phyloP scores from a whole-genome alignment of 2,329 filamentous ascomycete species.

The Epichloe gansuensis region DNA sequence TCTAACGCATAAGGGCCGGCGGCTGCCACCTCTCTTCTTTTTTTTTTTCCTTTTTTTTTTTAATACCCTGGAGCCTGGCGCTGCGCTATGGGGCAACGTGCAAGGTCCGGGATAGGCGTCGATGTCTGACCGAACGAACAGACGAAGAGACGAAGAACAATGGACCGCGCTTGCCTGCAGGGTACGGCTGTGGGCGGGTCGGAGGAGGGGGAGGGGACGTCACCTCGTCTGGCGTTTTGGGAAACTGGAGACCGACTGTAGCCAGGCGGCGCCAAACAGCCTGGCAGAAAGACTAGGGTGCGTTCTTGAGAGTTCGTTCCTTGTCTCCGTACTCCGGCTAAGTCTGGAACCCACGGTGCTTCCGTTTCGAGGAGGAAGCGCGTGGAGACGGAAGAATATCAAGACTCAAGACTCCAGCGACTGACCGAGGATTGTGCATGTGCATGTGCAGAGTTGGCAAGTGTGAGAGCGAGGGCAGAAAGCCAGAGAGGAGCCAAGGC shows the following conservation, averaged over 20 bases:
- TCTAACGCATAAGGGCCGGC: neutral
- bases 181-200: slow-evolving; percentile 8
- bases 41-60: neutral
- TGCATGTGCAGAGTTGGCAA: neutral
- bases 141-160: neutral
- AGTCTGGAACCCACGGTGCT: slow-evolving; percentile 7
- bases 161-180: slow-evolving; percentile 6
- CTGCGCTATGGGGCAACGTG: slow-evolving; percentile 2
- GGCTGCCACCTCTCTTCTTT: neutral
- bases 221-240: neutral
- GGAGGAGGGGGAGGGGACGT: neutral
- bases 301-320: slow-evolving; percentile 7
- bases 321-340: slow-evolving; percentile 6
- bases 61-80: neutral
- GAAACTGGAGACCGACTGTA: slow-evolving; percentile 4
- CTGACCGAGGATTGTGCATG: no score
- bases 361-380: slow-evolving; percentile 8
- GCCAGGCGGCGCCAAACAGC: slow-evolving; percentile 1
- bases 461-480: neutral
- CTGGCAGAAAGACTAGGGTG: slow-evolving; percentile 2
- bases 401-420: no score
- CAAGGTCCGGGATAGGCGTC: neutral
- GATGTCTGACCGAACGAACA: neutral
- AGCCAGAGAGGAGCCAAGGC: no score
- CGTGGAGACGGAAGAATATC: neutral